Conservation (phyloP, 192 early-diverging fungal genomes). For the Jimgerdemannia flammicorona region DNA sequence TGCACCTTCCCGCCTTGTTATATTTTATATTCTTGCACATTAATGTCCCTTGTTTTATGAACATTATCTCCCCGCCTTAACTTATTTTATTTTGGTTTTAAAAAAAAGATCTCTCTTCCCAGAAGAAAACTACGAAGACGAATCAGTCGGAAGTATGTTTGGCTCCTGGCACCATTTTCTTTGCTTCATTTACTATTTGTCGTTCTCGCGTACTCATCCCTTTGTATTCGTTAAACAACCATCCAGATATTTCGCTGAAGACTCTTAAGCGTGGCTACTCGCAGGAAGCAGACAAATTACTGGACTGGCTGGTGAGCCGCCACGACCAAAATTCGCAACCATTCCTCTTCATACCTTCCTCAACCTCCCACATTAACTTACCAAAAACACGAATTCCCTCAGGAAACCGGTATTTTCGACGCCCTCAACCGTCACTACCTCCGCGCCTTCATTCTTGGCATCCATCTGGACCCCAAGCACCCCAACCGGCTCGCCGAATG, state of each 20-base stretch:
- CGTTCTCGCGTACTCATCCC: not conserved
- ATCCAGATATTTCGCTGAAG: conserved; percentile 29
- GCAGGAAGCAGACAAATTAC: conserved; percentile 35
- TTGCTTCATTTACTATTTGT: too few species aligned
- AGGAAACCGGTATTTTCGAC: conserved; percentile 42
- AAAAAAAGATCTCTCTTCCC: conserved; percentile 22
- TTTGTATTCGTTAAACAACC: not conserved
- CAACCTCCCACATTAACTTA: too few species aligned
- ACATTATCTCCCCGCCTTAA: not conserved
- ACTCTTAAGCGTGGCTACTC: conserved; percentile 20
- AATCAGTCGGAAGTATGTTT: conserved; percentile 1
- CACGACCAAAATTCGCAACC: too few species aligned
- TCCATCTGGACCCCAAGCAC: conserved; percentile 34
- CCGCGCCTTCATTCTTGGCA: conserved; percentile 46
- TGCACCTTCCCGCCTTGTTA: too few species aligned
- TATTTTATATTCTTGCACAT: too few species aligned
- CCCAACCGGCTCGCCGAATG: conserved; percentile 42
- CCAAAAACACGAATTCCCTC: conserved; percentile 4
- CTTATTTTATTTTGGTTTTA: not conserved
- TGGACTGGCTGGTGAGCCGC: conserved; percentile 9
- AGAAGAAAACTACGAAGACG: conserved; percentile 44
- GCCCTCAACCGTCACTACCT: conserved; percentile 42
- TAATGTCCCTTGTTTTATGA: not conserved
- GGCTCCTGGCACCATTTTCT: not conserved
- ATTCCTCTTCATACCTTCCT: too few species aligned